Conservation (phyloP, 164 flowering plant species). For the Sedum album region DNA sequence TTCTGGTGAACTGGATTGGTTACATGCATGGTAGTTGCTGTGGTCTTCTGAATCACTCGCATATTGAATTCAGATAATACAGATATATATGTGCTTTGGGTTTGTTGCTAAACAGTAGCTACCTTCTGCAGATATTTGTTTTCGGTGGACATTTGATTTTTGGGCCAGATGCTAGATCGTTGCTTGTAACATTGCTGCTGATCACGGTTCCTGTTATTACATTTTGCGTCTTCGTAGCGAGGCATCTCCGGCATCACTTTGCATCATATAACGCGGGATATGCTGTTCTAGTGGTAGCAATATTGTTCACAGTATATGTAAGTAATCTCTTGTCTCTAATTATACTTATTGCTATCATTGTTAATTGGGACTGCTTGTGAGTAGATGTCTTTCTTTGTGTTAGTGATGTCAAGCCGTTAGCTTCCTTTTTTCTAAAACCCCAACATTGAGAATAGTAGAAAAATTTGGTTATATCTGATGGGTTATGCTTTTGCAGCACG, state of each 20-base stretch:
- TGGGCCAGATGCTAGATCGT: constrained; percentile 91
- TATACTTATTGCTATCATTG: constrained; percentile 7
- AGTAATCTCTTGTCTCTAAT: constrained; percentile 23
- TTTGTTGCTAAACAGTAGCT: neutral
- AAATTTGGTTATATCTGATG: neutral
- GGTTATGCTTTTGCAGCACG: neutral
- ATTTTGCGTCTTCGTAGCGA: constrained; percentile 82
- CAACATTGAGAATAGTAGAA: neutral
- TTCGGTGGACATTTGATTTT: constrained; percentile 82
- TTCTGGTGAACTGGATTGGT: neutral
- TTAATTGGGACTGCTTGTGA: neutral
- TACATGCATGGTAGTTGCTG: neutral
- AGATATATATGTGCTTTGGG: constrained; percentile 8
- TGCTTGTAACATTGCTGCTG: constrained; percentile 64
- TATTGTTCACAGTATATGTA: constrained; percentile 63
- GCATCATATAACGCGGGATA: constrained; percentile 76
- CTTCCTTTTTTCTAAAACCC: neutral
- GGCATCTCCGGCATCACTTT: constrained; percentile 80
- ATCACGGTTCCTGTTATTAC: constrained; percentile 55
- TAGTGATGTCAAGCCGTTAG: neutral
- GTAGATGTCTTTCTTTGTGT: neutral
- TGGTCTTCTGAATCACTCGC: neutral
- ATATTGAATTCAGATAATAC: neutral
- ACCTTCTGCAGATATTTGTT: constrained; percentile 60
- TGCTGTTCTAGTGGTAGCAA: constrained; percentile 65